These are phyloP conservation scores for Breynia disticha DNA, from an alignment of 441 rosid genomes.

Conservation along the genomic window DNA sequence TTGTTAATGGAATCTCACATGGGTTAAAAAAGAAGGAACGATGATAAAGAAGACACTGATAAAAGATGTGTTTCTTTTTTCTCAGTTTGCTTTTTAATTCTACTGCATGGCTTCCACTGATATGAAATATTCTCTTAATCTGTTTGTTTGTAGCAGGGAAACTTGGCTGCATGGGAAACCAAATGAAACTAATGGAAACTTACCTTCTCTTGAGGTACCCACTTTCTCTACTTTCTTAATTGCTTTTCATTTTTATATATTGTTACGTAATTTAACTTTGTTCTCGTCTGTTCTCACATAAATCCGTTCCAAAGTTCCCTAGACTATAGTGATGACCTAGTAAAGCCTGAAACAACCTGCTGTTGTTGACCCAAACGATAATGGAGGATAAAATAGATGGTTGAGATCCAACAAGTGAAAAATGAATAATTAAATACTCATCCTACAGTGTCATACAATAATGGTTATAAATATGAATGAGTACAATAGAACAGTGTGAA, in stretches of 20 bases:
- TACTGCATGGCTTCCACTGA: conserved; percentile 53
- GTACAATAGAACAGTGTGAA: neutral
- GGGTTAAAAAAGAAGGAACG: conserved; percentile 21
- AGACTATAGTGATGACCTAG: no score
- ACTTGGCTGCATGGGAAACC: conserved; percentile 75
- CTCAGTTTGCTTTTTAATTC: conserved; percentile 17
- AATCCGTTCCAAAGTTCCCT: no score
- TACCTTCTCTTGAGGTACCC: conserved; percentile 67
- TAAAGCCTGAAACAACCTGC: no score
- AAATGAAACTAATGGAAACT: conserved; percentile 45
- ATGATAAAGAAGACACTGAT: conserved; percentile 23
- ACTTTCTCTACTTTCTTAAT: neutral
- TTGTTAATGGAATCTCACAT: conserved; percentile 30
- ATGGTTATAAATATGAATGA: neutral
- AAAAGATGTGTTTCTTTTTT: conserved; percentile 35
- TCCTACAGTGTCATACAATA: neutral
- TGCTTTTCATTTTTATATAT: neutral
- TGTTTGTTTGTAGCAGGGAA: conserved; percentile 62
- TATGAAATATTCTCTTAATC: conserved; percentile 32
- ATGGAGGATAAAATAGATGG: no score
- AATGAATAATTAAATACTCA: conserved; percentile 3
- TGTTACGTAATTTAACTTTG: no score
- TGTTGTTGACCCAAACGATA: no score
- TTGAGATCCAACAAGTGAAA: neutral
- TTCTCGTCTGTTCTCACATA: no score